Percentiles rank a stretch among this genome's conserved stretches.
Conservation (phyloP, 2,329 filamentous ascomycete genomes). For the Lecanicillium sp. region DNA sequence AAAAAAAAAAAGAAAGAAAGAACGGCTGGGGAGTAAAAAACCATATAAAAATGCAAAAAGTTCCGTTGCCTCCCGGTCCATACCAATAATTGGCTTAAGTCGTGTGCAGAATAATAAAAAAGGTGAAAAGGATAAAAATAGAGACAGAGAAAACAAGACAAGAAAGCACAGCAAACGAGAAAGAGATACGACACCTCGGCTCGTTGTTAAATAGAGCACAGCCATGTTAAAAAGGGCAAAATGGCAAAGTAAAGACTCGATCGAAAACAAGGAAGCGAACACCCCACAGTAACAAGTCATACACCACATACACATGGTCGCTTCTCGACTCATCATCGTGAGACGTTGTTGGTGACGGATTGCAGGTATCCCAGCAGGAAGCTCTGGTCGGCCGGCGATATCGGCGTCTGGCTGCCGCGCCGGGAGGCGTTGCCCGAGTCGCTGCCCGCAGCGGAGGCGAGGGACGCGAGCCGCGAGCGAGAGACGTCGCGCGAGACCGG, state of each 20-base stretch:
- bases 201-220: too few relatives aligned
- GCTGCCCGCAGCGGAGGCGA: slow-evolving; percentile 33
- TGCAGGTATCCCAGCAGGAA: slow-evolving; percentile 74
- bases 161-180: too few relatives aligned
- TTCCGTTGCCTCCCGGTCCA: slow-evolving; percentile 2
- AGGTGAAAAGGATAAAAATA: too few relatives aligned
- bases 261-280: too few relatives aligned
- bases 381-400: slow-evolving; percentile 64
- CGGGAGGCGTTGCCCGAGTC: slow-evolving; percentile 30
- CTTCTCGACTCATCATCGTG: slow-evolving; percentile 21
- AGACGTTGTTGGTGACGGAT: slow-evolving; percentile 38
- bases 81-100: not conserved
- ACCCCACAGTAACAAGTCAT: slow-evolving; percentile 1
- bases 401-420: slow-evolving; percentile 46
- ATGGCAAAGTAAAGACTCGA: too few relatives aligned
- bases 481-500: slow-evolving; percentile 16
- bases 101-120: too few relatives aligned
- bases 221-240: too few relatives aligned
- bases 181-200: too few relatives aligned
- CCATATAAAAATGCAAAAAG: not conserved
- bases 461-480: slow-evolving; percentile 36
- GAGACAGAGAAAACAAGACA: not conserved
- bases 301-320: not conserved
- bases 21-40: not conserved
- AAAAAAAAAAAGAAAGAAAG: not conserved